phyloP scores from a whole-genome alignment of 208 protist genomes.

The Trypanosoma avium region DNA sequence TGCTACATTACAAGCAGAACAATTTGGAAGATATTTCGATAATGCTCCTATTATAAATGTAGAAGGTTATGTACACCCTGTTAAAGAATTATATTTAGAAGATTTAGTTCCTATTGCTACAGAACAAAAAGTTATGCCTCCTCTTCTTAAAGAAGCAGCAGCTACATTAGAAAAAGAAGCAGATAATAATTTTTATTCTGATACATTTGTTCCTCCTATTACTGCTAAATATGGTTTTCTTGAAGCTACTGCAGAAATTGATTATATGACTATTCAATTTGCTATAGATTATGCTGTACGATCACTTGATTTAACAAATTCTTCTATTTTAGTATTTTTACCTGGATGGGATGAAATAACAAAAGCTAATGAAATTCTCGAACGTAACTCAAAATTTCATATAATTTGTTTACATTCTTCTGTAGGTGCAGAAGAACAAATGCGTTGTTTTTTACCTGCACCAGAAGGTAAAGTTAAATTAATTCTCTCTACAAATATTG shows the following conservation, averaged over 20 bases:
- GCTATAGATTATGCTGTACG: conserved; percentile 81
- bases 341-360: conserved; percentile 93
- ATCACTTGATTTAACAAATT: conserved; percentile 65
- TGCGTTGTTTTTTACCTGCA: conserved; percentile 96
- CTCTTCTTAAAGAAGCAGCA: conserved; percentile 67
- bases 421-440: conserved; percentile 96
- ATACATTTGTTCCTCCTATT: not conserved
- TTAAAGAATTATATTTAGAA: conserved; percentile 85
- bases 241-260: conserved; percentile 71
- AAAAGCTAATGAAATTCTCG: conserved; percentile 65
- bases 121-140: conserved; percentile 74
- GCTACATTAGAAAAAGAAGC: conserved; percentile 15
- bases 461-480: conserved; percentile 91
- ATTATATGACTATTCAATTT: conserved; percentile 80
- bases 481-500: conserved; percentile 99
- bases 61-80: conserved; percentile 79
- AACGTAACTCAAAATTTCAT: conserved; percentile 63
- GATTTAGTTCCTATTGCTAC: conserved; percentile 64
- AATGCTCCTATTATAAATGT: conserved; percentile 82
- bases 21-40: conserved; percentile 86
- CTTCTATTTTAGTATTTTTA: conserved; percentile 91
- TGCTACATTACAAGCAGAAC: conserved; percentile 89
- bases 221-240: conserved; percentile 60
- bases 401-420: conserved; percentile 90
- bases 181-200: not conserved